phyloP scores from a whole-genome alignment of 371 early-diverging fungal genomes.

The Fennellomyces sp. region DNA sequence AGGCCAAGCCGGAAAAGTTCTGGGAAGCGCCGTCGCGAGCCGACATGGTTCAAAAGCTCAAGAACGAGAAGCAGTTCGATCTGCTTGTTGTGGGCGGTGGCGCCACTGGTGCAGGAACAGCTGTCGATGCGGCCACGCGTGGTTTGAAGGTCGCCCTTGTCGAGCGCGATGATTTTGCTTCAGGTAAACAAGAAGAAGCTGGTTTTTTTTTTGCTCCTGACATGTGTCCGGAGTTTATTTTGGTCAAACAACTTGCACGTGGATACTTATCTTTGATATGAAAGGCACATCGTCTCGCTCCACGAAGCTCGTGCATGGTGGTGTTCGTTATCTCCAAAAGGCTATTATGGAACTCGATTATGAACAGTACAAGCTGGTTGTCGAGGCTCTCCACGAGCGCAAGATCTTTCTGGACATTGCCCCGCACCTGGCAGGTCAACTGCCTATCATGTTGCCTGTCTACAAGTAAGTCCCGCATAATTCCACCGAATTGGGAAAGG shows the following conservation, averaged over 20 bases:
- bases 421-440: constrained; percentile 92
- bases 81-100: constrained; percentile 98
- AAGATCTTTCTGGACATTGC: constrained; percentile 94
- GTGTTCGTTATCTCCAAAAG: constrained; percentile 99
- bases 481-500: constrained; percentile 8
- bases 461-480: constrained; percentile 24
- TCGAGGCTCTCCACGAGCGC: constrained; percentile 97
- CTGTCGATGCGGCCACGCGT: constrained; percentile 96
- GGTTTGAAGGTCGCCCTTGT: constrained; percentile 97
- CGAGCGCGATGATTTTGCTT: constrained; percentile 97
- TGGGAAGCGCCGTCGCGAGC: constrained; percentile 76
- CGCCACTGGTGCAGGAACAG: constrained; percentile 96
- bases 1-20: constrained; percentile 55
- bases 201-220: not conserved
- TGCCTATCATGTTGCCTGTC: constrained; percentile 68
- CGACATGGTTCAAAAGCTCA: constrained; percentile 72
- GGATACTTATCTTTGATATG: constrained; percentile 3
- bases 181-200: constrained; percentile 71
- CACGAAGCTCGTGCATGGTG: constrained; percentile 99
- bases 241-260: constrained; percentile 6
- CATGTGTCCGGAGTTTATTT: not conserved
- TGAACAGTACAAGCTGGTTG: constrained; percentile 97
- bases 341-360: constrained; percentile 95
- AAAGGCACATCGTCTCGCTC: constrained; percentile 93
- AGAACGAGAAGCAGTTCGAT: constrained; percentile 73